Base-by-base conservation (phyloP, 768 basidiomycete species). In the Symmetrospora coprosmae region DNA sequence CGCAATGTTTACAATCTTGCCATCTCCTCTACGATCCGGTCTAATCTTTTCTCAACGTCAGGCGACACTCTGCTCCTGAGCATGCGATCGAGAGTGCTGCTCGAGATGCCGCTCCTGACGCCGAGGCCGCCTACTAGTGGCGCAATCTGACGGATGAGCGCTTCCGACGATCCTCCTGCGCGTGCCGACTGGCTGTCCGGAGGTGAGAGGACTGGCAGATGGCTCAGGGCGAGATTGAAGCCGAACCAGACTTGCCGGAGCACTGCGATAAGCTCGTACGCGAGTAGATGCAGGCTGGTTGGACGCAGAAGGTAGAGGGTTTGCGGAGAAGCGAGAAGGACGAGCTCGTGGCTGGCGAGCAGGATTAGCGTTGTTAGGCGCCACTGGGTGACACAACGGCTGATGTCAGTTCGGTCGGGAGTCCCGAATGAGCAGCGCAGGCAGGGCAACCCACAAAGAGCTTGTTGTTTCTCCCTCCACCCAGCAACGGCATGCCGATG, bases 171-270 rank as follows among this genome's bases (percentile, higher is more conserved):
- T n/a, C n/a, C n/a, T n/a, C n/a, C n/a, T n/a, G n/a, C n/a, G 8
- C 28, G 5, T 5, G 41, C 40, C 27, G 46, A 5, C 43, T 46
- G 43, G 9, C 11, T 23, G 33, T 21, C 11, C 27, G 55, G 43
- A 19, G 5, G 43, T 14, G 39, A 33, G 4, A 58, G 25, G n/a
- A 43, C 23, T 17, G 55, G 55, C 19, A 58, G 17, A 16, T 58
- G 55, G 4, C 41, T 30, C 5, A 58, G 31, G 19, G 46, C 7
- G 41, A 58, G 25, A 34, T 58, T 58, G 41, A 58, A 58, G 2
- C 41, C 43, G 8, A 58, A 23, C 55, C 55, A 58, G 25, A 21
- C 30, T 33, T 58, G 55, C 19, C 55, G 55, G 9, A 58, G 43
- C 5, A 58, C n/a, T n/a, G 31, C 6, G 38, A 47, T 34, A 28